Conservation (phyloP, 805 yeast species). For the Pichia californica region DNA sequence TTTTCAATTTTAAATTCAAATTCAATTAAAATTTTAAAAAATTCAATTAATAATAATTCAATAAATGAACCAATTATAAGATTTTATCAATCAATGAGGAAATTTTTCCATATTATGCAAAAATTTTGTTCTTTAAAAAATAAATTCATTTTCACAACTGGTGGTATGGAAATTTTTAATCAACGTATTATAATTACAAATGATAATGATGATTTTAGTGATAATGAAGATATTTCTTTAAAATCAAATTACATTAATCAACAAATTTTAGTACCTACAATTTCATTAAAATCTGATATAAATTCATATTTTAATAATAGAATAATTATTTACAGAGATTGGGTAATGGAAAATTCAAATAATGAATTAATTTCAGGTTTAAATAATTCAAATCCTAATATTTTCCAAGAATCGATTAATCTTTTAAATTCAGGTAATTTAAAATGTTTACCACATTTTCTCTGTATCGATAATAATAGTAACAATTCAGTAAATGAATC, state of each 20-base stretch:
- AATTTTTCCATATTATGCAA: slow-evolving; percentile 14
- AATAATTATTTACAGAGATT: slow-evolving; percentile 26
- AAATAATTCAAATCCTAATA: slow-evolving; percentile 7
- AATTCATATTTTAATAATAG: slow-evolving; percentile 25
- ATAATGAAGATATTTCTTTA: not conserved
- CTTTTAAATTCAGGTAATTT: slow-evolving; percentile 15
- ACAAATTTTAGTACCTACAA: slow-evolving; percentile 26
- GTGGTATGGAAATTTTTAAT: slow-evolving; percentile 22
- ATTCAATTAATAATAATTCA: not conserved
- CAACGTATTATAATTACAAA: slow-evolving; percentile 10
- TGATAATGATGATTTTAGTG: not conserved
- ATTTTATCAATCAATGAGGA: slow-evolving; percentile 13
- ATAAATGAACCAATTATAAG: slow-evolving; percentile 19
- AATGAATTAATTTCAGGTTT: slow-evolving; percentile 3
- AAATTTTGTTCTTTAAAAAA: slow-evolving; percentile 4
- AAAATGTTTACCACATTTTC: slow-evolving; percentile 22
- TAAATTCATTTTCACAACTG: slow-evolving; percentile 22
- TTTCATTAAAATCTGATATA: slow-evolving; percentile 25
- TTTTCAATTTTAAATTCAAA: slow-evolving; percentile 22
- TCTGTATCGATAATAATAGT: slow-evolving; percentile 10
- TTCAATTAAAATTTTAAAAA: slow-evolving; percentile 10
- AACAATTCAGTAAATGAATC: too few relatives aligned
- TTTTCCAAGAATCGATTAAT: slow-evolving; percentile 19
- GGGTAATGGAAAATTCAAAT: slow-evolving; percentile 17
- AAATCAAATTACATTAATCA: slow-evolving; percentile 17